These are phyloP conservation scores for Sungouiella blattae DNA, from an alignment of 805 yeast genomes.

Conservation along the genomic window DNA sequence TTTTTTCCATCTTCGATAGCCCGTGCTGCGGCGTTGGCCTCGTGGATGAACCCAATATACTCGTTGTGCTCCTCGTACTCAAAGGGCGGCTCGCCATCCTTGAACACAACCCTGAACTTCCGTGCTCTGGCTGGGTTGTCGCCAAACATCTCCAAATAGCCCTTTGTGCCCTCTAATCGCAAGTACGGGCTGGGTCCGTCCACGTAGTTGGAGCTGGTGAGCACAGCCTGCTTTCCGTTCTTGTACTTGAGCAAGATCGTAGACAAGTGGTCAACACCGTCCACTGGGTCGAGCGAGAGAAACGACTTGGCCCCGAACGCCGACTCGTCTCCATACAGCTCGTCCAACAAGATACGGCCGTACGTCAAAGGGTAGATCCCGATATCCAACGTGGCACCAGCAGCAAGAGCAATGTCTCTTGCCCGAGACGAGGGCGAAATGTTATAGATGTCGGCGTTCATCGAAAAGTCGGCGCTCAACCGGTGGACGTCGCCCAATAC, in stretches of 20 bases:
- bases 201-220: slow-evolving; percentile 27
- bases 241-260: slow-evolving; percentile 35
- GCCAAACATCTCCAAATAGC: slow-evolving; percentile 26
- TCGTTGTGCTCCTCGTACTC: slow-evolving; percentile 33
- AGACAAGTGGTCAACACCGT: slow-evolving; percentile 42
- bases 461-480: slow-evolving; percentile 38
- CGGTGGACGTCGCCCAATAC: slow-evolving; percentile 46
- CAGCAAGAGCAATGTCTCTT: slow-evolving; percentile 46
- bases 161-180: slow-evolving; percentile 34
- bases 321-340: slow-evolving; percentile 25
- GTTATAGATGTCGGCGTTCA: slow-evolving; percentile 28
- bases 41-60: slow-evolving; percentile 50
- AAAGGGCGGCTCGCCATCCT: slow-evolving; percentile 20
- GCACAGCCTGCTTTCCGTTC: slow-evolving; percentile 40
- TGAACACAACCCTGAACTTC: slow-evolving; percentile 29
- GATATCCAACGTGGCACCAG: slow-evolving; percentile 54
- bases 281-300: slow-evolving; percentile 30
- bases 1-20: slow-evolving; percentile 38
- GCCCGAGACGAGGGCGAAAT: slow-evolving; percentile 30
- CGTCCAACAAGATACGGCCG: slow-evolving; percentile 37
- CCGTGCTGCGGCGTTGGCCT: slow-evolving; percentile 52
- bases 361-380: slow-evolving; percentile 53
- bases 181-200: slow-evolving; percentile 26
- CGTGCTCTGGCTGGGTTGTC: slow-evolving; percentile 32
- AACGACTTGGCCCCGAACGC: slow-evolving; percentile 28